Percentiles rank a stretch among this genome's conserved stretches.
These are phyloP conservation scores for Malbranchea cinnamomea DNA, from an alignment of 2,329 filamentous ascomycete species.

Conservation along the genomic window DNA sequence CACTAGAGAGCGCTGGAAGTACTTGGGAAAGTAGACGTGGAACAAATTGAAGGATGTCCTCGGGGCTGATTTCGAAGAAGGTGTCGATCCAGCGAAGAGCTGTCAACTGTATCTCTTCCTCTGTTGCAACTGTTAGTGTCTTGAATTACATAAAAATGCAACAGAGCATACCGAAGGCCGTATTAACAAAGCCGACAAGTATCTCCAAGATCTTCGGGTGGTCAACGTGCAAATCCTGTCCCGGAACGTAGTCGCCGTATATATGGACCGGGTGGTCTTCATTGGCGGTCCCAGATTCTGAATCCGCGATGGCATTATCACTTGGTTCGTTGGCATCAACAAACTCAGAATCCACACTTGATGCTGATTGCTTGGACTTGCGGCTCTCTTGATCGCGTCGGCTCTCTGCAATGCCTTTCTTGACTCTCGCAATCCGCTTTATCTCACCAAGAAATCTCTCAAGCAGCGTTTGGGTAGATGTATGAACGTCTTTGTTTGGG, in stretches of 20 bases:
- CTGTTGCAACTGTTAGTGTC: slow-evolving; percentile 29
- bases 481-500: slow-evolving; percentile 83
- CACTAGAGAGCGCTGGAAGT: slow-evolving; percentile 84
- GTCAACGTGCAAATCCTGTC: slow-evolving; percentile 91
- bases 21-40: slow-evolving; percentile 84
- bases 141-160: background rate
- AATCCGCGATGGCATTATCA: slow-evolving; percentile 42
- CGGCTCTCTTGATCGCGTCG: slow-evolving; percentile 52
- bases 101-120: slow-evolving; percentile 84
- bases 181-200: slow-evolving; percentile 73
- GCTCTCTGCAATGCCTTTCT: slow-evolving; percentile 81
- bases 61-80: slow-evolving; percentile 92
- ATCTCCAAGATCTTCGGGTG: slow-evolving; percentile 86
- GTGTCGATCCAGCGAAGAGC: slow-evolving; percentile 89
- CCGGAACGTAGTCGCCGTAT: slow-evolving; percentile 92
- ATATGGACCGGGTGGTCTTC: slow-evolving; percentile 43
- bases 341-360: slow-evolving; percentile 39
- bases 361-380: slow-evolving; percentile 54
- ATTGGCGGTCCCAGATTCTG: slow-evolving; percentile 35
- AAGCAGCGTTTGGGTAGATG: slow-evolving; percentile 73
- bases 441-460: slow-evolving; percentile 89
- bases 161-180: slow-evolving; percentile 47
- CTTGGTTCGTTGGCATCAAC: slow-evolving; percentile 26
- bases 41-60: slow-evolving; percentile 89
- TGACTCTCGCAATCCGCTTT: slow-evolving; percentile 81